Evolutionary conservation across 2,329 filamentous ascomycete genomes (phyloP), one percentile per base, ranked within the genome.

Genomic region (Fonsecaea nubica): DNA sequence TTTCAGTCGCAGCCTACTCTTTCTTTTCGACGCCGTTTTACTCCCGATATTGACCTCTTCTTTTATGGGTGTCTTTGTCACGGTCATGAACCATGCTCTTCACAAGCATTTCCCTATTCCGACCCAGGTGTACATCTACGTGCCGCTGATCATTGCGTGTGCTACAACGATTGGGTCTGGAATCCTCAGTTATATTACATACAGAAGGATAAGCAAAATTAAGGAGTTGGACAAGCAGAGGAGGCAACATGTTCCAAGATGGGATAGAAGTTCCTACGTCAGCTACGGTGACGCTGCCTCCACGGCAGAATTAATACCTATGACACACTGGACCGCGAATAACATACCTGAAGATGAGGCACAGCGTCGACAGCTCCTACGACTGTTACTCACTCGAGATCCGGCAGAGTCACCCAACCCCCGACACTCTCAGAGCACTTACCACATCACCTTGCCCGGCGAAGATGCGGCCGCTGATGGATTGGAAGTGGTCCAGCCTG

Each of bases 331-430:
- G 58, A 63, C 25, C 18, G 42, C 3, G 18, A 53, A 58, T 53
- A 61, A 55, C n/a, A 42, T 71, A 18, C 72, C 72, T 3, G 76
- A 77, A 25, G 78, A 80, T 58, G 78, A 80, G 59, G 75, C 77
- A 72, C 77, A 80, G 61, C 77, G 79, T 38, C 76, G 75, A 40
- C 77, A 80, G 59, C 69, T 80, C 32, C 64, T 73, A 12, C 75
- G 76, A 38, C 74, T 77, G 12, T 70, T 80, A 18, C 65, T 80
- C 25, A 73, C 75, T 35, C 72, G 75, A 58, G 75, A 75, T 6
- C 33, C 58, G 32, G 32, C 36, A 5, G 69, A 73, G 15, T 75
- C 75, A 4, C 72, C 74, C 7, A 61, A 42, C 7, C 71, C 73
- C 2, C 73, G 75, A n/a, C 56, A 72, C 18, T 53, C 72, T 5